Conservation (phyloP, 164 flowering plant genomes). For the Vitis rupestris region DNA sequence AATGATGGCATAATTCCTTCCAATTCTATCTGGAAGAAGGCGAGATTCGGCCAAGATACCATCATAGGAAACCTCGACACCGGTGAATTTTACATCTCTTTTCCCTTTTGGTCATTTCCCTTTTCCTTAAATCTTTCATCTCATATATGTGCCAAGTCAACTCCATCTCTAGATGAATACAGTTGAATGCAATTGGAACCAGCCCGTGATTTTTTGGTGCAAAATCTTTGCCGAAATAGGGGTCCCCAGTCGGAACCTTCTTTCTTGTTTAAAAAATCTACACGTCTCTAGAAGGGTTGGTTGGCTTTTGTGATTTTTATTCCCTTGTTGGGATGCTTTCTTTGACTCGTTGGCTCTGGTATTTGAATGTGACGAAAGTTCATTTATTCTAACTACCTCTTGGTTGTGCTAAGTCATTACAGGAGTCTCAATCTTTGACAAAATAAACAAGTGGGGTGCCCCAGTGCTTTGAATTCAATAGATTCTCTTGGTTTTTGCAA, state of each 20-base stretch:
- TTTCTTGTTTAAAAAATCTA: too few relatives aligned
- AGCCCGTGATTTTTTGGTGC: too few relatives aligned
- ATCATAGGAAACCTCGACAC: slow-evolving; percentile 47
- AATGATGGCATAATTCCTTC: slow-evolving; percentile 10
- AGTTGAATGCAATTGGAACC: too few relatives aligned
- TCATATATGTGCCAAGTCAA: not conserved
- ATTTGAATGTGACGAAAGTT: not conserved
- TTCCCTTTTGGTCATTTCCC: not conserved
- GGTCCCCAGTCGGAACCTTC: too few relatives aligned
- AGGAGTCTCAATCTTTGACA: too few relatives aligned
- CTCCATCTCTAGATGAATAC: too few relatives aligned
- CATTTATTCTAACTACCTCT: too few relatives aligned
- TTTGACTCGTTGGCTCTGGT: not conserved
- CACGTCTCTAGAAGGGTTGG: too few relatives aligned
- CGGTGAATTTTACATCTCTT: slow-evolving; percentile 18
- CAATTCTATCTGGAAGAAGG: slow-evolving; percentile 30
- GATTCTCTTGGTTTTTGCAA: too few relatives aligned
- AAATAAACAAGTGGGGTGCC: too few relatives aligned
- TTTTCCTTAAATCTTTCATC: not conserved
- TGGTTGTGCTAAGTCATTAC: not conserved
- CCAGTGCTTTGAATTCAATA: too few relatives aligned
- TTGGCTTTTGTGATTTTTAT: not conserved
- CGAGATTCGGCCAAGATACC: slow-evolving; percentile 37
- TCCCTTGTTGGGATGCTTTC: not conserved
- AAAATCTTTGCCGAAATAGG: too few relatives aligned